Percentiles rank a stretch among this genome's conserved stretches.
These are phyloP conservation scores for Colletotrichum ledebouriae DNA, from an alignment of 2,329 filamentous ascomycete species.

Conservation along the genomic window DNA sequence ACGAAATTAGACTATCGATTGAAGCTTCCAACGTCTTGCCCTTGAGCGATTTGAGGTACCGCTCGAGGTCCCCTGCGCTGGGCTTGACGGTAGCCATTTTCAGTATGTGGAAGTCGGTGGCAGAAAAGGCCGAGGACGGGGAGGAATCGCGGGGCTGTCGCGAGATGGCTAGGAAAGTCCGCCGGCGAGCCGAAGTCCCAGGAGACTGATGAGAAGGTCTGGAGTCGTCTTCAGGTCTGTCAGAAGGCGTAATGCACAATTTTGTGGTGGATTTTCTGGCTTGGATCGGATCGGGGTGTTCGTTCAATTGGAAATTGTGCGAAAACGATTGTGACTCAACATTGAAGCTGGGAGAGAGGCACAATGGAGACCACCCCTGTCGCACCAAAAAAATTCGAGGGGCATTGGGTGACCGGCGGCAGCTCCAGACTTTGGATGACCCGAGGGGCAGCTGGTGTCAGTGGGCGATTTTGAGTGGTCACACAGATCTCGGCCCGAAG, in stretches of 20 bases:
- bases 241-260: constrained; percentile 5
- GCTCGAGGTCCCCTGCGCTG: constrained; percentile 79
- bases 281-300: constrained; percentile 11
- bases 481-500: constrained; percentile 34
- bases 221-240: background rate
- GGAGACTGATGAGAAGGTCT: background rate
- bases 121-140: constrained; percentile 6
- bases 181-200: constrained; percentile 12
- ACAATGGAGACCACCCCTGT: constrained; percentile 32
- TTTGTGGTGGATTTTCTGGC: constrained; percentile 18
- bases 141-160: constrained; percentile 27
- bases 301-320: constrained; percentile 37
- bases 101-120: constrained; percentile 21
- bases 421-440: background rate
- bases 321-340: constrained; percentile 39
- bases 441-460: constrained; percentile 22
- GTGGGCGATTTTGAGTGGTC: constrained; percentile 20
- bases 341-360: constrained; percentile 35
- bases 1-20: constrained; percentile 88
- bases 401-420: constrained; percentile 31
- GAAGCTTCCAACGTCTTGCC: constrained; percentile 82
- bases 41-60: constrained; percentile 85
- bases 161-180: constrained; percentile 5
- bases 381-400: constrained; percentile 42
- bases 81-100: constrained; percentile 70